These are phyloP conservation scores for Marasmius oreades DNA, from an alignment of 1,284 basidiomycete genomes.

Conservation along the genomic window DNA sequence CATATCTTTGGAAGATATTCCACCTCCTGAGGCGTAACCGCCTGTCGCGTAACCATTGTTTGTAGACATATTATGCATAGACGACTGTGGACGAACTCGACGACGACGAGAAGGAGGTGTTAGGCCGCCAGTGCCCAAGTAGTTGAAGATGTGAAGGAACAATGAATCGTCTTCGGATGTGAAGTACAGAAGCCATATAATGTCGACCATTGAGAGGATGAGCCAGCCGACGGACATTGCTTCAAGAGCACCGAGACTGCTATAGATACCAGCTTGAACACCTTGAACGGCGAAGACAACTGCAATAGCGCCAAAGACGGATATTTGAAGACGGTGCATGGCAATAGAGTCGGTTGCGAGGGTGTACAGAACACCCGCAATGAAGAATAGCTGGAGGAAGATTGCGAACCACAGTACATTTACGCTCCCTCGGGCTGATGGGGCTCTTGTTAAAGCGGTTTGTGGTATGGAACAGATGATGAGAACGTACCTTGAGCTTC, in stretches of 20 bases:
- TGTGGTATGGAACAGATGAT: conserved; percentile 9
- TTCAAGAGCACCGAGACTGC: conserved; percentile 49
- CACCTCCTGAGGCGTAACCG: conserved; percentile 59
- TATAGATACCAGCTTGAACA: conserved; percentile 66
- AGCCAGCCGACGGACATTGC: conserved; percentile 95
- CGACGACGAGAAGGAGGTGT: conserved; percentile 74
- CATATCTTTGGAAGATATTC: conserved; percentile 57
- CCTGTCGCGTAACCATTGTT: conserved; percentile 53
- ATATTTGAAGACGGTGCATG: conserved; percentile 86
- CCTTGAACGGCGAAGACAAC: conserved; percentile 87
- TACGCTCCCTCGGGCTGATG: conserved; percentile 38
- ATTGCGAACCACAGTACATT: conserved; percentile 91
- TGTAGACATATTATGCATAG: conserved; percentile 59
- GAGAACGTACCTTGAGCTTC: conserved; percentile 56
- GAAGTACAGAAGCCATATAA: conserved; percentile 95
- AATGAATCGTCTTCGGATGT: conserved; percentile 94
- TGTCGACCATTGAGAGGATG: conserved; percentile 85
- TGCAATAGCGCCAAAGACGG: conserved; percentile 81
- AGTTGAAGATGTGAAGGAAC: conserved; percentile 79
- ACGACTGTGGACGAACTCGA: conserved; percentile 52
- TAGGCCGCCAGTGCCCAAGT: conserved; percentile 82
- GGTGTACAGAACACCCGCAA: conserved; percentile 76
- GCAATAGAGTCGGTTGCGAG: conserved; percentile 82
- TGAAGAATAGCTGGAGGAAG: conserved; percentile 82
- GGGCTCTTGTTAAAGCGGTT: conserved; percentile 31